Evolutionary conservation across 805 yeast species (phyloP), one percentile per base, ranked within the genome.

Genomic region (Osmozyma mogii): DNA sequence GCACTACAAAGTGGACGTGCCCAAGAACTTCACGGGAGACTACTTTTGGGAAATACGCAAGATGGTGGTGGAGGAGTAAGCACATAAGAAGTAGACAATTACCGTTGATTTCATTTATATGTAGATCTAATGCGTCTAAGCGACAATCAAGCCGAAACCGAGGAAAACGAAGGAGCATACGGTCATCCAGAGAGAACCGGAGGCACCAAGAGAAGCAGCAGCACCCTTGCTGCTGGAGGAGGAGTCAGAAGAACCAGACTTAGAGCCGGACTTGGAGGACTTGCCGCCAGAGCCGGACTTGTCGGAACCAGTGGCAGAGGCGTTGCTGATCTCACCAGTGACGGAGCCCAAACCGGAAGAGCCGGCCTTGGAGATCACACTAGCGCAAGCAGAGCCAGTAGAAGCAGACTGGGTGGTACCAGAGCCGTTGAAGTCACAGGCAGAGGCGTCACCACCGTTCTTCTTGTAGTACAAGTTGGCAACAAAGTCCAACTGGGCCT

Each of bases 341-440:
- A 77, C 65, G 17, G 73, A 37, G 33, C 85, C 84, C 34, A 75
- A 51, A 54, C 94, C 94, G 29, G 70, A 67, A 36, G 69, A 38
- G 52, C 94, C 94, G 43, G 88, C 87, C 43, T 76, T 70, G 14
- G 58, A 54, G 41, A 84, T 52, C 43, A 67, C 61, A 28, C 81
- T 62, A 12, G 74, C 44, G 61, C 87, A 79, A 11, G 69, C 50
- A 24, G 72, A 59, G 25, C 68, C 71, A 22, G 76, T 66, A 25
- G 72, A 42, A 22, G 70, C 72, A 32, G 59, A 58, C 34, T 51
- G 40, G 45, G 77, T 41, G 25, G 61, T 29, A 31, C 65, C 69
- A 32, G 62, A 53, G 27, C 69, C 89, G 38, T 62, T 58, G 57
- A 81, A 81, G 54, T 72, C 74, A 68, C 88, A 80, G 29, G 81